Evolutionary conservation across 2,329 filamentous ascomycete genomes (phyloP), one percentile per base, ranked within the genome.

Genomic region (Aspergillus jensenii): DNA sequence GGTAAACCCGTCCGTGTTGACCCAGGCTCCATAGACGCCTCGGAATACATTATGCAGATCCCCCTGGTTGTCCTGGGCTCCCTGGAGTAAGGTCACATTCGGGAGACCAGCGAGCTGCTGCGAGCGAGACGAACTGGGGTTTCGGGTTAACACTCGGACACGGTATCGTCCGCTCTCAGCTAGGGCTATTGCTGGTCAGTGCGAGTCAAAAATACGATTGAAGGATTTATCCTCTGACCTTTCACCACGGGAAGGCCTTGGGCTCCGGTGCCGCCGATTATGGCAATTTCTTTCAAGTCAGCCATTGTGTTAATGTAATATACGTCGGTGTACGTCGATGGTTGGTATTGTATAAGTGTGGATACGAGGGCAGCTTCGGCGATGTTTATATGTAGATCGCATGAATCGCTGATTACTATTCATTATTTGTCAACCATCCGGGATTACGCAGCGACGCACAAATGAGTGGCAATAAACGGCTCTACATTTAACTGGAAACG

Each of bases 1-100:
- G 58, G 79, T 81, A 66, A 82, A 83, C 17, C 81, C 79, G 60
- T 84, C 81, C 17, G 79, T 78, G 63, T 84, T 84, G 31, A 84
- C 71, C 60, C 79, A 84, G 6, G 79, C 81, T 8, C 76, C 78
- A 59, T 78, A 74, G 33, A 76, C 76, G 2, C 76, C 79, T 6
- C 62, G 61, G 62, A 82, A 80, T 0, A 77, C 80, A 14, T 12
- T 14, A 12, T 37, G 46, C 1, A 49, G 46, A 31, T 49, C 46
- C 8, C 5, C 3, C 1, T 49, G 31, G 46, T 21, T 49, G 8
- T 37, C 46, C 11, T 49, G 31, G 0, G 31, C 15, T 3, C 46
- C 46, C 7, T 23, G 31, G 25, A 37, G 31, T 11, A 49, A 7
- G 6, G 31, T n/a, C 17, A 49, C 46, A 12, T 49, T 49, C 3